Conservation (phyloP, 441 rosid genomes). For the Corymbia citriodora region DNA sequence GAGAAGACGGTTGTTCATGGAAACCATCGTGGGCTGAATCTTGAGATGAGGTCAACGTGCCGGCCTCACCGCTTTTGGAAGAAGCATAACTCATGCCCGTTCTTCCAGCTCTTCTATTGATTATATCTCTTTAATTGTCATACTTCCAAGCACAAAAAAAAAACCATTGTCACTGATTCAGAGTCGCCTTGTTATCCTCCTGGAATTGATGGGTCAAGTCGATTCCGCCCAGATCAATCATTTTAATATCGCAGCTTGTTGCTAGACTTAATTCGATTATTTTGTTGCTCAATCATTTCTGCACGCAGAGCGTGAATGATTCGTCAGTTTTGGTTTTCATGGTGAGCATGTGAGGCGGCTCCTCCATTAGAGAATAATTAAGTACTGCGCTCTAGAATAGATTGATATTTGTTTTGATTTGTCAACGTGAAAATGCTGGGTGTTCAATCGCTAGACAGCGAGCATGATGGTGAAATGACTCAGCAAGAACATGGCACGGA, state of each 20-base stretch:
- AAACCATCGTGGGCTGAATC: not conserved
- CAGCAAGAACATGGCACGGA: not conserved
- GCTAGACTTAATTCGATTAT: not conserved
- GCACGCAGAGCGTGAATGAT: not conserved
- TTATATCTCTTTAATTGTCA: not conserved
- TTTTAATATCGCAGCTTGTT: not conserved
- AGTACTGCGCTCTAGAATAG: not conserved
- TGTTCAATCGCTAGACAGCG: not conserved
- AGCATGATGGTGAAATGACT: not conserved
- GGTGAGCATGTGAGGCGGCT: not conserved
- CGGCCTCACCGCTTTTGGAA: not conserved
- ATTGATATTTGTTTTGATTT: not conserved
- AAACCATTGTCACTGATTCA: not conserved
- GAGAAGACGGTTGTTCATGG: not conserved
- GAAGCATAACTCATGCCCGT: not conserved
- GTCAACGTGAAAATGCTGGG: not conserved
- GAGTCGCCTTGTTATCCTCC: not conserved
- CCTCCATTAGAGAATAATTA: not conserved
- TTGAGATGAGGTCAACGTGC: not conserved
- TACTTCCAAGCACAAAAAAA: not conserved
- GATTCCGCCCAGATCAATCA: not conserved
- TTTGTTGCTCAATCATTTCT: not conserved
- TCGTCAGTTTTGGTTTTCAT: not conserved
- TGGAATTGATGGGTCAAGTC: not conserved
- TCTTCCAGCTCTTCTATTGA: not conserved